phyloP scores from a whole-genome alignment of 257 asterid species.

The Hygrophila difformis region DNA sequence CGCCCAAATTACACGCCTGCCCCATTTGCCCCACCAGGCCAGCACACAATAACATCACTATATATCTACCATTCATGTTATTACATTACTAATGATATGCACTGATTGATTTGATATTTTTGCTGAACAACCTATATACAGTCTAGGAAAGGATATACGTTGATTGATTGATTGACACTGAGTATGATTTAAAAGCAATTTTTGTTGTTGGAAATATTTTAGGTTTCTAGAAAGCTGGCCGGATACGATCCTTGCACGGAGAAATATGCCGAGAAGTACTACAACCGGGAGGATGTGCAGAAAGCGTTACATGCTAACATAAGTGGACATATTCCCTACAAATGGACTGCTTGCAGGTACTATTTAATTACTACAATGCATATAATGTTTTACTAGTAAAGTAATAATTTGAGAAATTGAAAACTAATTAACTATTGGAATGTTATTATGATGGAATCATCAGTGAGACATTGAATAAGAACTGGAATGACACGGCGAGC shows the following conservation, averaged over 20 bases:
- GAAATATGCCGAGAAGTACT: slow-evolving; percentile 76
- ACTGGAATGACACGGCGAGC: slow-evolving; percentile 86
- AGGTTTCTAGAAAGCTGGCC: slow-evolving; percentile 31
- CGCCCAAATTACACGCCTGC: slow-evolving; percentile 52
- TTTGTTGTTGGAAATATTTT: too few species aligned
- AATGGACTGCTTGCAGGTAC: slow-evolving; percentile 98
- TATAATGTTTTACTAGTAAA: too few species aligned
- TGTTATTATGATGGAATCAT: too few species aligned
- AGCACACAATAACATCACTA: too few species aligned
- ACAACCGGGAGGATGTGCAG: slow-evolving; percentile 81
- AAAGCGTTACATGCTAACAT: slow-evolving; percentile 83
- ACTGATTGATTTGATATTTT: too few species aligned
- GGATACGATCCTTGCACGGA: slow-evolving; percentile 98
- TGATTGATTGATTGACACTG: not conserved
- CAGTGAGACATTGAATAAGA: slow-evolving; percentile 81
- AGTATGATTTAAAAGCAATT: too few species aligned
- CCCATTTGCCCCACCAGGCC: slow-evolving; percentile 23
- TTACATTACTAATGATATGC: too few species aligned
- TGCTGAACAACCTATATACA: not conserved
- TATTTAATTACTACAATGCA: not conserved
- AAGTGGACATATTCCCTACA: slow-evolving; percentile 57
- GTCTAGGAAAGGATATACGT: not conserved
- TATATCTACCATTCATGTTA: too few species aligned
- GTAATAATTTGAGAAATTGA: too few species aligned
- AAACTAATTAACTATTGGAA: too few species aligned